Evolutionary conservation across 805 yeast genomes (phyloP).

Genomic region (Candida jianshihensis): DNA sequence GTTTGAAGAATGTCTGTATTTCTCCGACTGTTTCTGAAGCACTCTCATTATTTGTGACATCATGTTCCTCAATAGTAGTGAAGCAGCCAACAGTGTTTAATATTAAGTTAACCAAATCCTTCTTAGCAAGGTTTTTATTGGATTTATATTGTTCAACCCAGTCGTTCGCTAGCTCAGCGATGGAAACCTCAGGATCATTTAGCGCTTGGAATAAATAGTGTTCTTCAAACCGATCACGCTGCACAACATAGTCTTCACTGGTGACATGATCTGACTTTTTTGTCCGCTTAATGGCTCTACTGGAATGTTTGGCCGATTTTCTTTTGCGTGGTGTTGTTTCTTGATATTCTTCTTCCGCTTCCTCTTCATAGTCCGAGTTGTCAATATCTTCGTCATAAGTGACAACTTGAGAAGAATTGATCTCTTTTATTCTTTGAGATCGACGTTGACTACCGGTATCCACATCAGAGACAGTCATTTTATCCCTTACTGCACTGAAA

Average conservation of each 20-base stretch:
- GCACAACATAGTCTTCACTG: constrained; percentile 26
- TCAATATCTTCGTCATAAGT: constrained; percentile 18
- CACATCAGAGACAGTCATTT: constrained; percentile 4
- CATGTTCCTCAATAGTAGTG: constrained; percentile 64
- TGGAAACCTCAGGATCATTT: constrained; percentile 40
- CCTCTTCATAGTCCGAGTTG: constrained; percentile 15
- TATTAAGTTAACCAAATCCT: constrained; percentile 59
- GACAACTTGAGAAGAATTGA: constrained; percentile 13
- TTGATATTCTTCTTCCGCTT: constrained; percentile 18
- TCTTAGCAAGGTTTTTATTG: constrained; percentile 42
- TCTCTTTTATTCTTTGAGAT: constrained; percentile 16
- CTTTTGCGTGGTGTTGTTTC: constrained; percentile 9
- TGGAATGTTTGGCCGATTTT: constrained; percentile 7
- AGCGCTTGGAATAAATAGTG: constrained; percentile 45
- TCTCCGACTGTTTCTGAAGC: constrained; percentile 71
- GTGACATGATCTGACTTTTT: constrained; percentile 6
- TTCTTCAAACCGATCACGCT: constrained; percentile 37
- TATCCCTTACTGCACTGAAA: neutral
- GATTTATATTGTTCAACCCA: constrained; percentile 50
- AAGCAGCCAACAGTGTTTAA: constrained; percentile 69
- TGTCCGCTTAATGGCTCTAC: constrained; percentile 1
- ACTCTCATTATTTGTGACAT: constrained; percentile 60
- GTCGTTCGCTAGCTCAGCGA: constrained; percentile 43
- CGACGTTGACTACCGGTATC: constrained; percentile 11
- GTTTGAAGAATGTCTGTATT: constrained; percentile 53